phyloP scores from a whole-genome alignment of 306 rosid species.

The Malus sylvestris region DNA sequence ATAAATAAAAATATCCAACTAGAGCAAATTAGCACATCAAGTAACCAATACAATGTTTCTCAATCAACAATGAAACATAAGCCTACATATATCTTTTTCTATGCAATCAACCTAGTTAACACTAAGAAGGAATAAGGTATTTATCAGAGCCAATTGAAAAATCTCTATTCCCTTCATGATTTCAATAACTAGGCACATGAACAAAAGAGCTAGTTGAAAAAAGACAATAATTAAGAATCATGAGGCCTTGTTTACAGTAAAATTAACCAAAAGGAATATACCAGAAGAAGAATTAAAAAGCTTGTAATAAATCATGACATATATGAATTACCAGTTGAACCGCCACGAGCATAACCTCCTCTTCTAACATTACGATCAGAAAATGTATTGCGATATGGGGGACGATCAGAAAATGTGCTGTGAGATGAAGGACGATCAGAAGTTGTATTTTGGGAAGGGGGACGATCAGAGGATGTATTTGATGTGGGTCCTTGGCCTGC shows the following conservation, averaged over 20 bases:
- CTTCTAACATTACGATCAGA: constrained; percentile 57
- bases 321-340: constrained; percentile 48
- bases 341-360: constrained; percentile 51
- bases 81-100: no score
- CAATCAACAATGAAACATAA: background rate
- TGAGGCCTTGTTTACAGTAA: background rate
- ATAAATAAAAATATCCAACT: background rate
- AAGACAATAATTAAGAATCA: background rate
- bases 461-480: constrained; percentile 44
- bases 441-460: background rate
- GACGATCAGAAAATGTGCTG: background rate
- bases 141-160: background rate
- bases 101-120: background rate
- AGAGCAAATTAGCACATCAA: background rate
- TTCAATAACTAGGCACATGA: background rate
- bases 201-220: background rate
- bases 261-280: background rate
- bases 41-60: background rate
- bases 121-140: background rate
- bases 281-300: background rate
- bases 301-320: background rate
- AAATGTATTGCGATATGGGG: constrained; percentile 2
- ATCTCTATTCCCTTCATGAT: background rate
- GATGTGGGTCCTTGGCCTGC: constrained; percentile 44
- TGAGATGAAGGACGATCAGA: no score